Base-by-base conservation (phyloP, 1,284 basidiomycete species). In the Gastroboletus turbinatus region DNA sequence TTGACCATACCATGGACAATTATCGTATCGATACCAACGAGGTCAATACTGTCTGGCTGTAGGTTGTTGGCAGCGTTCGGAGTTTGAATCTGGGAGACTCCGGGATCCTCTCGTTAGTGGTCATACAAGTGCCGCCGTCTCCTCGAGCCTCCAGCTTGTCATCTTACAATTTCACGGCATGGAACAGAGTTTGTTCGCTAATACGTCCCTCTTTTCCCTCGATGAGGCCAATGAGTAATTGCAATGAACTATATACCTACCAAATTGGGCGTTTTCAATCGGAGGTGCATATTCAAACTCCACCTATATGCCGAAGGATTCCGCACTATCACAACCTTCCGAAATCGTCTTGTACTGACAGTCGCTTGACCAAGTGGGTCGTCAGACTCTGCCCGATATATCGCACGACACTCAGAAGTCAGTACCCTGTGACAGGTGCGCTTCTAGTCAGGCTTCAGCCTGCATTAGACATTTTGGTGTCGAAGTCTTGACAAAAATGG, bases 401-500 rank as follows among this genome's bases (percentile, higher is more conserved):
- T 16, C 21, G 14, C 32, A 33, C 23, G 39, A 19, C 36, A 25
- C 19, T 53, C 19, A 35, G 33, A 35, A 17, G 5, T 17, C 14
- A 21, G 13, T 49, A 10, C 25, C 5, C 7, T 21, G n/a, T 30
- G 27, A 10, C 10, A 19, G 17, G 25, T 25, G 4, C 21, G 16
- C 30, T 35, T n/a, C 19, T 11, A 5, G 13, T 17, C 8, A 14
- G 13, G 30, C 30, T 45, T 13, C 53, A 30, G 33, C 33, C 9
- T 14, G 25, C 19, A 21, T 36, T 38, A 7, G 25, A 35, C 42
- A 25, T 16, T 42, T 32, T 29, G n/a, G 29, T 27, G 1, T 50
- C 30, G 5, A 42, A 27, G 38, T 16, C 27, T 17, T 50, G 19
- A n/a, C 40, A 16, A 50, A 39, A 43, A 72, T 69, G 70, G 62